Evolutionary conservation across 176 grass and related monocot genomes (phyloP).

Genomic region (Guadua angustifolia): DNA sequence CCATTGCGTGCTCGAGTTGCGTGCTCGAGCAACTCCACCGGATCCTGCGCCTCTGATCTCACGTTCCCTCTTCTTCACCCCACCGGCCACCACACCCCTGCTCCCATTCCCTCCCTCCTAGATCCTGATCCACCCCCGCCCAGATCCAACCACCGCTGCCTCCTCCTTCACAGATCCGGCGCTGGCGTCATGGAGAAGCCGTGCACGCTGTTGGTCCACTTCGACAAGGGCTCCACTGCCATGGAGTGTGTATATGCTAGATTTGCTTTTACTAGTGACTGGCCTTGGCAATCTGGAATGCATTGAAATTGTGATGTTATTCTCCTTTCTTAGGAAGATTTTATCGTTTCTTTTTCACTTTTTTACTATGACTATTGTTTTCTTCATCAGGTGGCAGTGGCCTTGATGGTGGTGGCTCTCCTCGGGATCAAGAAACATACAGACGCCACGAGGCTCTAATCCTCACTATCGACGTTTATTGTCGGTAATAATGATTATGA

Average conservation of each 20-base stretch:
- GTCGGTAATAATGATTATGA: no score
- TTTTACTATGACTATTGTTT: no score
- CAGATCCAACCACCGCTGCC: conserved; percentile 22
- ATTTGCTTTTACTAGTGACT: not conserved
- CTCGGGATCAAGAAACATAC: no score
- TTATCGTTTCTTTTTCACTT: not conserved
- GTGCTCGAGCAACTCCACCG: conserved; percentile 82
- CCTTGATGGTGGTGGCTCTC: no score
- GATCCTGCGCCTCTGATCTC: conserved; percentile 48
- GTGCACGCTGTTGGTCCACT: conserved; percentile 71
- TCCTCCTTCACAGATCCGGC: not conserved
- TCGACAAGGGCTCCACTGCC: conserved; percentile 71
- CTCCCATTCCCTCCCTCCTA: conserved; percentile 27
- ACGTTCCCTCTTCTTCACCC: not conserved
- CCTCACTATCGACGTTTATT: no score
- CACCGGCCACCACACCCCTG: conserved; percentile 32
- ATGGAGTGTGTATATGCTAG: conserved; percentile 32
- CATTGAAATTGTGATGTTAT: not conserved
- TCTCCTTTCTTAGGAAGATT: not conserved
- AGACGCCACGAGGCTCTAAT: no score
- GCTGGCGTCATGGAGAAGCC: conserved; percentile 62
- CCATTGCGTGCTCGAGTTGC: conserved; percentile 91
- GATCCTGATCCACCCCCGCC: conserved; percentile 38
- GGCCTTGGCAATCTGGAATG: not conserved
- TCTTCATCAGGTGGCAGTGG: no score